phyloP scores from a whole-genome alignment of 192 early-diverging fungal species.

The Piromyces finnis region DNA sequence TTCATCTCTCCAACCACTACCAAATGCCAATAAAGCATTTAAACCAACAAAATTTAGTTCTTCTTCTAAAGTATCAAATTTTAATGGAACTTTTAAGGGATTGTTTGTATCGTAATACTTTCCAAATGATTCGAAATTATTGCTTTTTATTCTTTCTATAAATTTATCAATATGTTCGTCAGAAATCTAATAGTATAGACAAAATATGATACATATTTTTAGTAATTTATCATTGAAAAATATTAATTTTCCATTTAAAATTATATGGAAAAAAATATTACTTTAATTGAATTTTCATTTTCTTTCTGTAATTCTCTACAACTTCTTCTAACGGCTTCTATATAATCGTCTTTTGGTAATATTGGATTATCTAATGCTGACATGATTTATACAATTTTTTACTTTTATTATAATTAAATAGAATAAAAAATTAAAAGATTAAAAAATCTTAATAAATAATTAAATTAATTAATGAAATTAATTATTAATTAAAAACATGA shows the following conservation, averaged over 20 bases:
- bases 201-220: too few relatives aligned
- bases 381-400: neutral
- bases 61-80: slow-evolving; percentile 49
- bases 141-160: neutral
- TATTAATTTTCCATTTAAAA: too few relatives aligned
- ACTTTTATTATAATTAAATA: too few relatives aligned
- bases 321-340: neutral
- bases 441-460: too few relatives aligned
- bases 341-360: neutral
- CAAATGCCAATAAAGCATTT: slow-evolving; percentile 58
- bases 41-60: slow-evolving; percentile 62
- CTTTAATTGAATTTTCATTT: neutral
- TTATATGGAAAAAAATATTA: too few relatives aligned
- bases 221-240: too few relatives aligned
- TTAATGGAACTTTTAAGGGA: slow-evolving; percentile 37
- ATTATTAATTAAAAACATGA: too few relatives aligned
- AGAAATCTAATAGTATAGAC: neutral
- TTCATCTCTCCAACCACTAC: slow-evolving; percentile 50
- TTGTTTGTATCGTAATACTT: neutral
- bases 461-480: too few relatives aligned
- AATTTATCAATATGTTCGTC: neutral
- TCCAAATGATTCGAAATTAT: neutral
- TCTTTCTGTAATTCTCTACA: neutral
- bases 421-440: too few relatives aligned
- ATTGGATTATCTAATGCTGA: neutral